Percentiles rank a stretch among this genome's conserved stretches.
phyloP scores from a whole-genome alignment of 2,329 filamentous ascomycete species.

The Fonsecaea pedrosoi region DNA sequence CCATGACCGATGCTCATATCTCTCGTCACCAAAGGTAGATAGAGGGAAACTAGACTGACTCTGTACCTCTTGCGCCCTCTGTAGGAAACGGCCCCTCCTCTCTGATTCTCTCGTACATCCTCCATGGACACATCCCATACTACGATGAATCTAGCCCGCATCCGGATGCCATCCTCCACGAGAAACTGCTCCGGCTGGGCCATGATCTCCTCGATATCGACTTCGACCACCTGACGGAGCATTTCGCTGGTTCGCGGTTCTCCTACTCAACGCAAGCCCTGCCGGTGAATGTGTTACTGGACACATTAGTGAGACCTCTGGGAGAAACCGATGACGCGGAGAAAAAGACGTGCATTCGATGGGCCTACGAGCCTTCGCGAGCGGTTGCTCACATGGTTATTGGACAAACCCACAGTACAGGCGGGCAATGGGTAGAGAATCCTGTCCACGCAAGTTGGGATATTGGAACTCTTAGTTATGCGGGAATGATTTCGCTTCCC shows the following conservation, averaged over 20 bases:
- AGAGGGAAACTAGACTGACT: slow-evolving; percentile 15
- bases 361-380: slow-evolving; percentile 59
- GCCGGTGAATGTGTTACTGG: slow-evolving; percentile 65
- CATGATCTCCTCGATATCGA: slow-evolving; percentile 56
- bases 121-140: slow-evolving; percentile 66
- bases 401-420: slow-evolving; percentile 58
- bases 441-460: slow-evolving; percentile 60
- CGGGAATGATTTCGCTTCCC: slow-evolving; percentile 66
- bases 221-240: slow-evolving; percentile 59
- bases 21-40: background rate
- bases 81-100: slow-evolving; percentile 67
- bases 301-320: slow-evolving; percentile 65
- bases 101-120: slow-evolving; percentile 67
- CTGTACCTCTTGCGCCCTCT: background rate
- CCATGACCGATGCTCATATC: background rate
- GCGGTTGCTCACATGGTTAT: slow-evolving; percentile 62
- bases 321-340: slow-evolving; percentile 63
- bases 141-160: slow-evolving; percentile 60
- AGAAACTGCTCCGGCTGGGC: slow-evolving; percentile 57
- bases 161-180: slow-evolving; percentile 63
- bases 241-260: slow-evolving; percentile 63
- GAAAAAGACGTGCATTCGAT: slow-evolving; percentile 59
- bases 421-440: slow-evolving; percentile 67
- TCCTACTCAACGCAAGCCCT: slow-evolving; percentile 68
- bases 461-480: slow-evolving; percentile 67